These are phyloP conservation scores for Shiraia sp. DNA, from an alignment of 2,329 filamentous ascomycete genomes.

Conservation along the genomic window DNA sequence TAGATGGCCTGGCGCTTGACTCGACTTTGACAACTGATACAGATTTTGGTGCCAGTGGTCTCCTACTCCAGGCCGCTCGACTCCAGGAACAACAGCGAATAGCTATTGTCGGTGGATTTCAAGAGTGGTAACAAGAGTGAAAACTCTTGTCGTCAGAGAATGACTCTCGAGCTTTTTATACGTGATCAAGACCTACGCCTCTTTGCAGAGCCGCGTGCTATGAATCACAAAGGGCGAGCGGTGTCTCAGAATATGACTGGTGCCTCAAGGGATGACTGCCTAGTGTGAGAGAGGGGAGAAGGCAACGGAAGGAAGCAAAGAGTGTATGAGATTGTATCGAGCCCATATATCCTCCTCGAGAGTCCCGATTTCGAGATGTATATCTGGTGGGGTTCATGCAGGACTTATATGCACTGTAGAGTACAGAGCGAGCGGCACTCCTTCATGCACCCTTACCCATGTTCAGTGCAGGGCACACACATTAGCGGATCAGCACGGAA, in stretches of 20 bases:
- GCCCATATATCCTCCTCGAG: slow-evolving; percentile 24
- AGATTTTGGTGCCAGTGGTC: slow-evolving; percentile 18
- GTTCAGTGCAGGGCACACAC: slow-evolving; percentile 31
- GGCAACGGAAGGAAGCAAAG: slow-evolving; percentile 17
- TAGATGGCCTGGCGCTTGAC: slow-evolving; percentile 25
- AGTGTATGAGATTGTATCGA: slow-evolving; percentile 10
- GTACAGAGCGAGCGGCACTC: slow-evolving; percentile 18
- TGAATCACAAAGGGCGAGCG: slow-evolving; percentile 4
- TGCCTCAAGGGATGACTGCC: slow-evolving; percentile 35
- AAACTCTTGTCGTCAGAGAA: slow-evolving; percentile 19
- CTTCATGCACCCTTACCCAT: slow-evolving; percentile 23
- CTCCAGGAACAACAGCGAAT: slow-evolving; percentile 24
- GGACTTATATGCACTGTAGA: slow-evolving; percentile 35
- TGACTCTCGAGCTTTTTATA: slow-evolving; percentile 31
- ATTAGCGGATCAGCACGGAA: slow-evolving; percentile 42
- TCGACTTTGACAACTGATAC: slow-evolving; percentile 30
- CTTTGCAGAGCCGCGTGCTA: slow-evolving; percentile 27
- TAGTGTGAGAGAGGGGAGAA: slow-evolving; percentile 12
- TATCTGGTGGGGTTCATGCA: slow-evolving; percentile 25
- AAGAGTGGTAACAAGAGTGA: slow-evolving; percentile 17
- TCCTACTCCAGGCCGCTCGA: slow-evolving; percentile 36
- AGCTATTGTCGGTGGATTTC: slow-evolving; percentile 15
- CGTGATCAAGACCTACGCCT: slow-evolving; percentile 33
- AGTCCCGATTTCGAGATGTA: slow-evolving; percentile 19
- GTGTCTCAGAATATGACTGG: slow-evolving; percentile 24